Evolutionary conservation across 2,329 filamentous ascomycete species (phyloP).

Genomic region (Colletotrichum sp.): DNA sequence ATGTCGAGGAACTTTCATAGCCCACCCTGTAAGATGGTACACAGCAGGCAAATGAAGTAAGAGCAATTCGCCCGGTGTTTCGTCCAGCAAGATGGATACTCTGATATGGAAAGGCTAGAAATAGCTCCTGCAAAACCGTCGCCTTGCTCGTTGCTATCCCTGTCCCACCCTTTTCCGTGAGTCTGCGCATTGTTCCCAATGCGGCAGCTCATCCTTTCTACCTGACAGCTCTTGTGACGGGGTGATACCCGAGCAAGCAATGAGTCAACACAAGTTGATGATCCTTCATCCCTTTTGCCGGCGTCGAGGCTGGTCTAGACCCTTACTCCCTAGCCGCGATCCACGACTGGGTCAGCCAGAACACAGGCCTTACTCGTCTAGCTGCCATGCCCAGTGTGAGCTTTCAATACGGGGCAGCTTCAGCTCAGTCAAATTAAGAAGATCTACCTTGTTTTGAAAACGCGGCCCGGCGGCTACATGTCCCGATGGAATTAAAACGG

Average conservation of each 20-base stretch:
- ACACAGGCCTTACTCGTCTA: no score
- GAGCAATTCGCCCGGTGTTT: no score
- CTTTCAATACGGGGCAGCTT: no score
- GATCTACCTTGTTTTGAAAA: conserved; percentile 35
- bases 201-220: not conserved
- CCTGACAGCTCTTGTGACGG: not conserved
- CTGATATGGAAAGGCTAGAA: not conserved
- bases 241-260: not conserved
- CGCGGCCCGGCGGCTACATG: conserved; percentile 28
- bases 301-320: not conserved
- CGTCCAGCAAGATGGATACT: not conserved
- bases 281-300: not conserved
- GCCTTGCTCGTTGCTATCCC: no score
- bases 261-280: accelerated
- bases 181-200: no score
- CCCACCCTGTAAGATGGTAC: not conserved
- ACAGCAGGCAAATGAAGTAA: not conserved
- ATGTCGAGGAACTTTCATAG: no score
- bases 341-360: not conserved
- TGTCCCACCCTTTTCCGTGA: no score
- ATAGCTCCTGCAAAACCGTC: not conserved
- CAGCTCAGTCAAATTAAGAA: no score
- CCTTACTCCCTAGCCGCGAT: conserved; percentile 34
- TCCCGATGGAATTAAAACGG: conserved; percentile 36
- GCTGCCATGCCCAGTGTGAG: no score